phyloP scores from a whole-genome alignment of 2,329 filamentous ascomycete genomes.

The Cercospora zeae-maydis region DNA sequence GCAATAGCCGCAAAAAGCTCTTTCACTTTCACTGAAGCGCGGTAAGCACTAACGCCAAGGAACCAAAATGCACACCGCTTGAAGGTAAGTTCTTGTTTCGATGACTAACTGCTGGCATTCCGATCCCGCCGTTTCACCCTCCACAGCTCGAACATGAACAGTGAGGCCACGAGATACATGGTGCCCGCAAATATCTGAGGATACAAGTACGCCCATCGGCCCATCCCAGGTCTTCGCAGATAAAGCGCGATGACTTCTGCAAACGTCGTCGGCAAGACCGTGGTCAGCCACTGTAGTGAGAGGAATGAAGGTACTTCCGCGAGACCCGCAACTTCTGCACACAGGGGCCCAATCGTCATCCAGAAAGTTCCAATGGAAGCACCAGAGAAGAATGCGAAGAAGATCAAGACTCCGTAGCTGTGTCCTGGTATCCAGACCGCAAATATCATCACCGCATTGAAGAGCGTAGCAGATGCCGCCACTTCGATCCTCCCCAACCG shows the following conservation, averaged over 20 bases:
- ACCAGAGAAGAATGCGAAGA: constrained; percentile 46
- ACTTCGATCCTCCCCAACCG: constrained; percentile 43
- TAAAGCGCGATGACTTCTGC: constrained; percentile 45
- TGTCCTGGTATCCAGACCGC: constrained; percentile 48
- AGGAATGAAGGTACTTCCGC: constrained; percentile 41
- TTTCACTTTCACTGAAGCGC: background rate
- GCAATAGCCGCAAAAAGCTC: background rate
- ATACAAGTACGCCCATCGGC: constrained; percentile 37
- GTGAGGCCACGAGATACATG: constrained; percentile 37
- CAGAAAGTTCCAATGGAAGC: constrained; percentile 49
- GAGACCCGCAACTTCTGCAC: constrained; percentile 42
- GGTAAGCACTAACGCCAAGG: background rate
- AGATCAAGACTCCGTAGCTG: constrained; percentile 42
- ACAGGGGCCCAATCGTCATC: constrained; percentile 44
- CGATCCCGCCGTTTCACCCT: constrained; percentile 20
- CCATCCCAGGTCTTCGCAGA: constrained; percentile 32
- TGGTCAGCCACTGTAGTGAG: constrained; percentile 39
- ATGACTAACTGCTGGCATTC: background rate
- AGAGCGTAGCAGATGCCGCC: constrained; percentile 41
- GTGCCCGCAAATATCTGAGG: constrained; percentile 41
- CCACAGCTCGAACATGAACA: constrained; percentile 35
- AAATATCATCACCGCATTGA: constrained; percentile 41
- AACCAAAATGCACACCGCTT: background rate
- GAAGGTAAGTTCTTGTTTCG: background rate
- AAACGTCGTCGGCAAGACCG: constrained; percentile 39